Conservation (phyloP, 345 rosid genomes). For the Microthlaspi erraticum region DNA sequence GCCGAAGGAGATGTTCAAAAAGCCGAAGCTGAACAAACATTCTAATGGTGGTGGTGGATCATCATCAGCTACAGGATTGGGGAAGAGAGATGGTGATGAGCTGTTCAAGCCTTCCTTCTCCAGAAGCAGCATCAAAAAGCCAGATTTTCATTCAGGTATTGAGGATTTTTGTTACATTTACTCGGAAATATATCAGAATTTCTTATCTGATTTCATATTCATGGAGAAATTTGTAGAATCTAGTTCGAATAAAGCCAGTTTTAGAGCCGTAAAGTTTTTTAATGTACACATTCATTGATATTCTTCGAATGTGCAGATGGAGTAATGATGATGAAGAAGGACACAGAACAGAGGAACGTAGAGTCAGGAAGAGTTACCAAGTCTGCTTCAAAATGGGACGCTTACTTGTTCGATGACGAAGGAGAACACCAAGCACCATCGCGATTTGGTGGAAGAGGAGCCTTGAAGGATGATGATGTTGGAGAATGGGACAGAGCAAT, state of each 20-base stretch:
- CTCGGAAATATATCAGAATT: no score
- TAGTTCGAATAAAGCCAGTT: not conserved
- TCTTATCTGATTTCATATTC: no score
- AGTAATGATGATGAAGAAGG: constrained; percentile 2
- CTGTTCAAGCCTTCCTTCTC: constrained; percentile 48
- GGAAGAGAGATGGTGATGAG: constrained; percentile 1
- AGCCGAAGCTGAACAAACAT: constrained; percentile 50
- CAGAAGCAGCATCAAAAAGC: constrained; percentile 27
- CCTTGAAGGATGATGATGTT: constrained; percentile 28
- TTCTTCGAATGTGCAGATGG: constrained; percentile 23
- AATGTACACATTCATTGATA: no score
- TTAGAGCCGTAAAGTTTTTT: not conserved
- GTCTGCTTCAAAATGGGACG: constrained; percentile 53
- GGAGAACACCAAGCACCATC: not conserved
- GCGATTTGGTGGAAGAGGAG: not conserved
- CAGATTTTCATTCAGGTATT: not conserved
- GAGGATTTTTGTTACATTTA: not conserved
- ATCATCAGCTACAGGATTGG: not conserved
- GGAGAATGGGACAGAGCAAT: constrained; percentile 28
- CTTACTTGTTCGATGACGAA: constrained; percentile 48
- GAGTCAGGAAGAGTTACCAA: constrained; percentile 16
- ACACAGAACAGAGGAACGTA: not conserved
- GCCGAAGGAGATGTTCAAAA: constrained; percentile 56
- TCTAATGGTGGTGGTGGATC: constrained; percentile 8
- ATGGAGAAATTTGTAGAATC: not conserved